Evolutionary conservation across 2,329 filamentous ascomycete species (phyloP), one percentile per base, ranked within the genome.

Genomic region (Monosporascus sp.): DNA sequence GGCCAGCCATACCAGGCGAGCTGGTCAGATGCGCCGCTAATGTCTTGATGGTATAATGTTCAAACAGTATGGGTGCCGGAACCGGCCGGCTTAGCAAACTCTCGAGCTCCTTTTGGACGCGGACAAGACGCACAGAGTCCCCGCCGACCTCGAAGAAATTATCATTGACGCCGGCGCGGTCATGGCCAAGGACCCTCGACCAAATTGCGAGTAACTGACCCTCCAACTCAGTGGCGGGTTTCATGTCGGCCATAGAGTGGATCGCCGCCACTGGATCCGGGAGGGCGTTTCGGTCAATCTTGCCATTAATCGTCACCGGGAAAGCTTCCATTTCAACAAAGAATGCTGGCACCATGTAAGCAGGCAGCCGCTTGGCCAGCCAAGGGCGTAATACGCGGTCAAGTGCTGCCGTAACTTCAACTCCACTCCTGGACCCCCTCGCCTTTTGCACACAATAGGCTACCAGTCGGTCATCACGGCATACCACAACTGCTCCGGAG

Each of bases 141-240:
- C 65, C 64, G 20, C 65, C 65, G 7, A 67, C 47, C 38, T 66
- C 55, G 48, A 67, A 67, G 55, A 67, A 67, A 50, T 61, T 66
- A 46, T 67, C 65, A 46, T 64, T 20, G 26, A 63, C 35, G 9
- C 55, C 54, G 43, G 63, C 40, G 22, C 50, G 56, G 49, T 58
- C 55, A 46, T 66, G 64, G 26, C 62, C 60, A 35, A 67, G 61
- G 16, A 63, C 56, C 14, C 47, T 55, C 11, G 59, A 53, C 65
- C 65, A 67, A 37, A 67, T 58, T 17, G 27, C 46, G 19, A 52
- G 54, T 46, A 68, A 58, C 45, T 58, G 53, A 16, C 53, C 22
- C 50, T 66, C 61, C 37, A 65, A 52, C 26, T 62, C 56, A 14
- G 57, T 56, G 26, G 53, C 48, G 11, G 57, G 46, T 19, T 53